Percentiles rank a stretch among this genome's conserved stretches.
Evolutionary conservation across 192 early-diverging fungal genomes (phyloP).

Genomic region (Gonapodya prolifera): DNA sequence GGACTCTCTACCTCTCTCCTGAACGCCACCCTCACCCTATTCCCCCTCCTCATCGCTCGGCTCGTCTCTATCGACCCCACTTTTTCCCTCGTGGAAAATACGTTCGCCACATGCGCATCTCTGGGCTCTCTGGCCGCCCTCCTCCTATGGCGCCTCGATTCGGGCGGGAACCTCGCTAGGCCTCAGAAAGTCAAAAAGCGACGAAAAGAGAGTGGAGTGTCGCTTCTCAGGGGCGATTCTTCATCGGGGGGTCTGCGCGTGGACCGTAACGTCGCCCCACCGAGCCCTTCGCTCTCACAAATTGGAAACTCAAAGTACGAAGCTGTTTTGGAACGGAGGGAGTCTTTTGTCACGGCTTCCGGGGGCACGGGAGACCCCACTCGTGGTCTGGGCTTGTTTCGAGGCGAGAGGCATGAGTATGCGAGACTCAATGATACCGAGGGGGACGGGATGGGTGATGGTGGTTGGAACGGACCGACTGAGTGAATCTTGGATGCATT

Average conservation of each 20-base stretch:
- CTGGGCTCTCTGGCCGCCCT: not conserved
- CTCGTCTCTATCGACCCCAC: not conserved
- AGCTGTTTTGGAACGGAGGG: not conserved
- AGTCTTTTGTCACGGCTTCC: not conserved
- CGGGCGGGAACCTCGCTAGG: not conserved
- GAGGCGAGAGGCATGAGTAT: too few relatives aligned
- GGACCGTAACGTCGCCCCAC: not conserved
- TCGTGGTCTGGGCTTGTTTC: too few relatives aligned
- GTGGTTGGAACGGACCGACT: too few relatives aligned
- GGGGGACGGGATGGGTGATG: too few relatives aligned
- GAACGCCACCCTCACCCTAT: conserved; percentile 34
- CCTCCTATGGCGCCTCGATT: not conserved
- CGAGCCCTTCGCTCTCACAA: not conserved
- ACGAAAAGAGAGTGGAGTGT: not conserved
- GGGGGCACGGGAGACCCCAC: not conserved
- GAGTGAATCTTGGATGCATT: too few relatives aligned
- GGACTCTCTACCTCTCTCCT: conserved; percentile 30
- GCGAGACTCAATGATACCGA: too few relatives aligned
- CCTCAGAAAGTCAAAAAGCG: not conserved
- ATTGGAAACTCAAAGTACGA: not conserved
- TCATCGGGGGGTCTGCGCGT: not conserved
- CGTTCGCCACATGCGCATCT: not conserved
- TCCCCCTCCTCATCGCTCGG: conserved; percentile 27
- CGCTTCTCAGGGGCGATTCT: not conserved
- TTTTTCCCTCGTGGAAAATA: not conserved